Conservation (phyloP, 2,329 filamentous ascomycete species). For the Fonsecaea pedrosoi region DNA sequence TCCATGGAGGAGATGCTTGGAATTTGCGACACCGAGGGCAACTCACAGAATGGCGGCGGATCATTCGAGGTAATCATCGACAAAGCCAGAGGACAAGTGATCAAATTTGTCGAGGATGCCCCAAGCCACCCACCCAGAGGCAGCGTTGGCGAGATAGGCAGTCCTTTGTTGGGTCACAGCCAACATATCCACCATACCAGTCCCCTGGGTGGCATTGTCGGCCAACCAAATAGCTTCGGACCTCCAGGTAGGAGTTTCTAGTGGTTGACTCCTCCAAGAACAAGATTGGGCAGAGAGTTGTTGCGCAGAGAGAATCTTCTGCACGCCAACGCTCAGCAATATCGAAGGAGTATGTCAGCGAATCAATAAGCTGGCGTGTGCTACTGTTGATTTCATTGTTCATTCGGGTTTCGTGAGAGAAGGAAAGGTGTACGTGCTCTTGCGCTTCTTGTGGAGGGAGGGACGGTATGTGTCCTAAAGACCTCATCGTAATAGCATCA, state of each 20-base stretch:
- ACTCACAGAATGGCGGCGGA: constrained; percentile 84
- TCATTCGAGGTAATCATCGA: constrained; percentile 74
- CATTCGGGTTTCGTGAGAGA: constrained; percentile 6
- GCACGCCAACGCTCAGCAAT: constrained; percentile 14
- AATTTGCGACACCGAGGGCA: constrained; percentile 91
- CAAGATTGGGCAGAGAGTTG: constrained; percentile 10
- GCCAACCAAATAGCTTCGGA: constrained; percentile 31
- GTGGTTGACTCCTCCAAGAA: constrained; percentile 35
- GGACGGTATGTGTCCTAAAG: constrained; percentile 4
- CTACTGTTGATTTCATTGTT: constrained; percentile 9
- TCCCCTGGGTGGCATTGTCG: constrained; percentile 30
- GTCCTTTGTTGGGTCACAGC: constrained; percentile 56
- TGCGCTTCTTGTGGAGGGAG: constrained; percentile 2
- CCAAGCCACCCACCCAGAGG: constrained; percentile 51
- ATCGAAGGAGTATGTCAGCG: constrained; percentile 32
- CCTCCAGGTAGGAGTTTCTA: constrained; percentile 37
- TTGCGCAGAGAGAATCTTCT: constrained; percentile 18
- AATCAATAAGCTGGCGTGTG: constrained; percentile 10
- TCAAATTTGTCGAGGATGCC: constrained; percentile 61
- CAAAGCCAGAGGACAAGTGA: constrained; percentile 47
- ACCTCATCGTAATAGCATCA: constrained; percentile 9
- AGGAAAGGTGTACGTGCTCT: constrained; percentile 7
- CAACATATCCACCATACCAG: constrained; percentile 34
- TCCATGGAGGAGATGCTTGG: constrained; percentile 74
- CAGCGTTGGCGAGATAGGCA: constrained; percentile 72